Percentiles rank a stretch among this genome's conserved stretches.
These are phyloP conservation scores for Hevea brasiliensis DNA, from an alignment of 345 rosid genomes.

Conservation along the genomic window DNA sequence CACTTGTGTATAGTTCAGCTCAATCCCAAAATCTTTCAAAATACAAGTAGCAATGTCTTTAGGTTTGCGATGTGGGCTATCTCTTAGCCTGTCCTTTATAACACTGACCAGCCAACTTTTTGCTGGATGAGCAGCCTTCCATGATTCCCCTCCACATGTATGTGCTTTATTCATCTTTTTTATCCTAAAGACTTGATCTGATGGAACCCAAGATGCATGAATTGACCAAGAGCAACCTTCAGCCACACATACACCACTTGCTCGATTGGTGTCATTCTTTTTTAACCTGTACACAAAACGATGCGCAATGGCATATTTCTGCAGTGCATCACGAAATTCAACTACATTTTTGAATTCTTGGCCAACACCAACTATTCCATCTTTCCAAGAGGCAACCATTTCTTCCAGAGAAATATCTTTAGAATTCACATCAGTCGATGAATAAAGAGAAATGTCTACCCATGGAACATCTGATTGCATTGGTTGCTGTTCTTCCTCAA, in stretches of 20 bases:
- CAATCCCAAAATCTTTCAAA: slow-evolving; percentile 72
- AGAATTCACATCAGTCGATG: slow-evolving; percentile 9
- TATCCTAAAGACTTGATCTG: slow-evolving; percentile 58
- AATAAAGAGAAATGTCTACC: slow-evolving; percentile 25
- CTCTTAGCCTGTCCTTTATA: slow-evolving; percentile 73
- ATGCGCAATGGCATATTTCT: slow-evolving; percentile 80
- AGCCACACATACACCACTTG: slow-evolving; percentile 64
- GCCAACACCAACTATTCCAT: slow-evolving; percentile 77
- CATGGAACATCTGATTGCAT: slow-evolving; percentile 19
- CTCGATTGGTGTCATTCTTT: slow-evolving; percentile 81
- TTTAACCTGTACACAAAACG: slow-evolving; percentile 74
- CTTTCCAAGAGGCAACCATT: slow-evolving; percentile 71
- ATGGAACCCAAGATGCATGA: slow-evolving; percentile 83
- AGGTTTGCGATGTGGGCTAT: slow-evolving; percentile 76
- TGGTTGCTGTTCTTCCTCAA: slow-evolving; percentile 28
- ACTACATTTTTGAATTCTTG: slow-evolving; percentile 77
- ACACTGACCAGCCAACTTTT: slow-evolving; percentile 81
- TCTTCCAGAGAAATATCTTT: slow-evolving; percentile 39
- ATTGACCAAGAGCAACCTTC: slow-evolving; percentile 73
- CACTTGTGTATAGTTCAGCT: slow-evolving; percentile 72
- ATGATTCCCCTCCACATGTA: slow-evolving; percentile 77
- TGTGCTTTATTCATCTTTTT: slow-evolving; percentile 60
- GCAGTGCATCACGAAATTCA: slow-evolving; percentile 82
- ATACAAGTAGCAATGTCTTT: slow-evolving; percentile 66
- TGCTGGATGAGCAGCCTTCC: slow-evolving; percentile 76